Evolutionary conservation across 441 rosid genomes (phyloP), one percentile per base, ranked within the genome.

Genomic region (Aleurites moluccanus): DNA sequence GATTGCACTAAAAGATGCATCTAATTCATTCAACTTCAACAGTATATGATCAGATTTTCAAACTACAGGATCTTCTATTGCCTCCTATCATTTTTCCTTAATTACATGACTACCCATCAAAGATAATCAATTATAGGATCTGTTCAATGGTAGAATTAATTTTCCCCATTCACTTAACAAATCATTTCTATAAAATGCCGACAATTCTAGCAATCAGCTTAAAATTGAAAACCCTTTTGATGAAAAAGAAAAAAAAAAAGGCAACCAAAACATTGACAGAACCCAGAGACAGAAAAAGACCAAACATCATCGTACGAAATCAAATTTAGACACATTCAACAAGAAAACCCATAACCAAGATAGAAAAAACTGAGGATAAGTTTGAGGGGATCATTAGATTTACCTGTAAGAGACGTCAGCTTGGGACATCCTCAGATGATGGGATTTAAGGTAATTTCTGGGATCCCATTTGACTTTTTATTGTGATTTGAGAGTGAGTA

Each of bases 381-480:
- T 16, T 50, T 25, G 49, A 50, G 27, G 57, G 2, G 7, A 15
- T 69, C 21, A 66, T 20, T 53, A 20, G 23, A 64, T 56, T 64
- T 62, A 88, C 90, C 89, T 81, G 78, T 84, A 85, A 50, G 88
- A 81, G 81, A 86, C 80, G 67, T 79, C 84, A 83, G 87, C 70
- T 79, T 81, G 88, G 87, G 89, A 86, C 89, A 88, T 88, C 76
- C 80, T 78, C 85, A 28, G 73, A 75, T 25, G 38, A 83, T 86
- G 82, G 82, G 78, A 79, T 68, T 30, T 13, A 67, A 73, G 70
- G 21, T 28, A 20, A 6, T 57, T 20, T 30, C 23, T 42, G 50
- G 30, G 64, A 64, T 76, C 72, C 75, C 80, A 79, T 74, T 57
- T 67, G 80, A 78, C 70, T 72, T 66, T 25, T 55, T 21, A n/a